Evolutionary conservation across 495 filamentous ascomycete species (phyloP), one percentile per base, ranked within the genome.

Genomic region (Achaetomiella virescens): DNA sequence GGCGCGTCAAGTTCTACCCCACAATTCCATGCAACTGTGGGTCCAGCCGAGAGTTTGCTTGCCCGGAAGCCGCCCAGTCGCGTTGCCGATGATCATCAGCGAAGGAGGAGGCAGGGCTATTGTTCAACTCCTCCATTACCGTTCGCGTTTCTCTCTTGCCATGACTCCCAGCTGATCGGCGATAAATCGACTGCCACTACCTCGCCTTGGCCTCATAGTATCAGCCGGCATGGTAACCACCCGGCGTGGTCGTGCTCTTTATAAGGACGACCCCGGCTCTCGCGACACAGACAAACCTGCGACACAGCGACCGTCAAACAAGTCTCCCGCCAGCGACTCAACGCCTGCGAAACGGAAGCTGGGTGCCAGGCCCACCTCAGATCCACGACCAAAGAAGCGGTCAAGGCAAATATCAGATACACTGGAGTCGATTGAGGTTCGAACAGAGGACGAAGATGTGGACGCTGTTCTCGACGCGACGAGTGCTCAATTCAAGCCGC

Each of bases 151-250:
- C 9, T 9, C 27, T 9, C 9, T 9, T 9, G 9, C 27, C 9
- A 31, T 31, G 27, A 5, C 9, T 31, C 27, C 27, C 5, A 9
- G 27, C 9, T 31, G 4, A 31, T 31, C 27, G 9, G 9, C 27
- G 9, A 31, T 31, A 4, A n/a, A 5, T 31, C 9, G 27, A 31
- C 27, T 31, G 6, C 18, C 12, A 29, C 2, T 27, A 11, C 31
- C 31, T 15, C 41, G 10, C 3, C 27, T 6, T 6, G 22, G 38
- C 27, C 24, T 24, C 7, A 10, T 15, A 15, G 14, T 18, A 17
- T 18, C 41, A n/a, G 14, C 17, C 27, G 35, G 22, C 22, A 55
- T 55, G 52, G 43, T 48, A 6, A 48, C 35, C 35, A 55, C 52
- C 10, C 43, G 52, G 22, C 33, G 52, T 22, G 2, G 52, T 11